Conservation (phyloP, 164 flowering plant genomes). For the Berberis thunbergii region DNA sequence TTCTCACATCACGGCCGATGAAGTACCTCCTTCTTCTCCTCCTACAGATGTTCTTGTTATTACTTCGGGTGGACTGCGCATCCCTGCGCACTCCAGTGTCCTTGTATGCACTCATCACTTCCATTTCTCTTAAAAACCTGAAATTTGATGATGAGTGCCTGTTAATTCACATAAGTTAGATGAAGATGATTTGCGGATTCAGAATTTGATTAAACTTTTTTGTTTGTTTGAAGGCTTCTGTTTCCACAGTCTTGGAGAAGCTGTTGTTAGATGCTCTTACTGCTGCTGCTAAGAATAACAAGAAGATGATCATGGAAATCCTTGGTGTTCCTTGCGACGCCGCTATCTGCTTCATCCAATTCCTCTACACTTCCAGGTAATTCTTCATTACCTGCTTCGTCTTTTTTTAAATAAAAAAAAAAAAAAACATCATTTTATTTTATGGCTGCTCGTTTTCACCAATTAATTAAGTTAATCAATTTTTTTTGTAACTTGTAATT, state of each 20-base stretch:
- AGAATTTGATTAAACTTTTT: background rate
- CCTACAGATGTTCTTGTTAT: conserved; percentile 41
- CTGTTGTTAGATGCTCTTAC: conserved; percentile 18
- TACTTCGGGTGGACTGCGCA: conserved; percentile 56
- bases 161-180: too few species aligned
- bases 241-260: conserved; percentile 65
- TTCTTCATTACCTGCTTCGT: too few species aligned
- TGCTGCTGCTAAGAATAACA: conserved; percentile 35
- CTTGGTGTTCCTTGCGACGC: conserved; percentile 82
- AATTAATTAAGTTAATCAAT: too few species aligned
- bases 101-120: conserved; percentile 31
- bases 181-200: too few species aligned
- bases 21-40: background rate
- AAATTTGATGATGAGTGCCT: too few species aligned
- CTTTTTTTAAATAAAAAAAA: background rate
- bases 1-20: too few species aligned
- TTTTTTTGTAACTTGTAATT: too few species aligned
- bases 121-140: background rate
- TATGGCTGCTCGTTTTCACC: too few species aligned
- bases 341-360: conserved; percentile 54
- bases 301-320: conserved; percentile 40
- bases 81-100: conserved; percentile 63
- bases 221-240: conserved; percentile 39
- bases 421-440: background rate
- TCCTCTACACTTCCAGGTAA: conserved; percentile 60